Base-by-base conservation (phyloP, 805 yeast genomes). In the Yamadazyma sp. region DNA sequence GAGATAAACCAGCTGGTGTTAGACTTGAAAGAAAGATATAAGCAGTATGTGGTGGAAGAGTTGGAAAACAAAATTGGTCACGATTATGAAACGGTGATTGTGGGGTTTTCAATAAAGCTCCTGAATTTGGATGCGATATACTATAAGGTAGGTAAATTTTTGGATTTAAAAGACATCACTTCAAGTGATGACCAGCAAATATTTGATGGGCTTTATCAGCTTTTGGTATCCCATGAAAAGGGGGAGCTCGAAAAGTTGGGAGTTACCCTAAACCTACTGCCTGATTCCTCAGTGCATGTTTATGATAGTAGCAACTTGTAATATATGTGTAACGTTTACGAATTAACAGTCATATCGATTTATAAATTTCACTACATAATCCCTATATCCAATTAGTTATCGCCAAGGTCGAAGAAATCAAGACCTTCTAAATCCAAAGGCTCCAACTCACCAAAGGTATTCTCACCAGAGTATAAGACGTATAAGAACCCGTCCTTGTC, bases 401-500 rank as follows among this genome's bases (percentile, higher is more conserved):
- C 28, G 14, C 28, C 35, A 23, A 40, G 34, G 28, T 38, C 38
- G 20, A 15, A 26, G 18, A 35, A 35, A 16, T 37, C 41, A 19
- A 46, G 28, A 25, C 37, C 41, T 11, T 33, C 23, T 32, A 46
- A 43, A 22, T 46, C 41, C 15, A 46, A 32, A 15, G 41, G 40
- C 13, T 30, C 21, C 23, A 34, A 16, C 13, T 43, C 41, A 18
- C 99, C 99, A 70, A 93, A 93, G 5, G 99, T 93, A 67, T 93
- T 93, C 66, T 93, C 99, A 33, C 99, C 98, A 5, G 96, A 86
- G 69, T 91, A 91, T 47, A 95, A 78, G 48, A 93, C 91, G 66
- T 93, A 93, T 57, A 93, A 78, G 65, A 93, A 93, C 24, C 99
- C 99, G 61, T 93, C 99, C 57, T 91, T 91, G 59, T 93, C 99